These are phyloP conservation scores for Viola odorata DNA, from an alignment of 345 rosid genomes.

Conservation along the genomic window DNA sequence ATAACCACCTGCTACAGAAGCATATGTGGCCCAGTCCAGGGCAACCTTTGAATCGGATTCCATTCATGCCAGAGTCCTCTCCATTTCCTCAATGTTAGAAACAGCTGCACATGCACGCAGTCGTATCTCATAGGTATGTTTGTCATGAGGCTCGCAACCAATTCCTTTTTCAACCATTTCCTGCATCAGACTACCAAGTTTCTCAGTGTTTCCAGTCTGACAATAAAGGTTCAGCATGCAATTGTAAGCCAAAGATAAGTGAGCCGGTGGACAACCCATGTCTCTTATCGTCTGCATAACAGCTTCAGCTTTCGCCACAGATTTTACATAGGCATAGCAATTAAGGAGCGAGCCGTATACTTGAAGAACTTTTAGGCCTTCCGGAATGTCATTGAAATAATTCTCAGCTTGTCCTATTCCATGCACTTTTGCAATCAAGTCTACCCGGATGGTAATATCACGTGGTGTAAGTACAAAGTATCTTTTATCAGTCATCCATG, in stretches of 20 bases:
- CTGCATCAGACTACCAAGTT: conserved; percentile 16
- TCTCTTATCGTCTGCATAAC: conserved; percentile 31
- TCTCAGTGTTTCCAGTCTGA: conserved; percentile 22
- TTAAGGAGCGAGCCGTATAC: no score
- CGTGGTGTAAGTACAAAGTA: no score
- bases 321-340: no score
- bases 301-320: conserved; percentile 39
- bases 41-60: conserved; percentile 21
- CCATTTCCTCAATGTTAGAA: no score
- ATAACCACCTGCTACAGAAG: no score
- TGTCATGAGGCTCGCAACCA: conserved; percentile 13
- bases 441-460: no score
- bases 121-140: conserved; percentile 12
- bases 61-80: conserved; percentile 18
- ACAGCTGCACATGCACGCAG: conserved; percentile 28
- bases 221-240: conserved; percentile 24
- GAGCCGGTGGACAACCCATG: conserved; percentile 22
- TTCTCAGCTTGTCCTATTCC: no score
- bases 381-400: no score
- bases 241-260: conserved; percentile 14
- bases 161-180: conserved; percentile 32
- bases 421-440: no score
- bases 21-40: no score
- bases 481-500: no score
- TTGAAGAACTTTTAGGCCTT: no score